Evolutionary conservation across 1,139 yeast species (phyloP).

Genomic region (Nadsonia starkeyi-henricii): DNA sequence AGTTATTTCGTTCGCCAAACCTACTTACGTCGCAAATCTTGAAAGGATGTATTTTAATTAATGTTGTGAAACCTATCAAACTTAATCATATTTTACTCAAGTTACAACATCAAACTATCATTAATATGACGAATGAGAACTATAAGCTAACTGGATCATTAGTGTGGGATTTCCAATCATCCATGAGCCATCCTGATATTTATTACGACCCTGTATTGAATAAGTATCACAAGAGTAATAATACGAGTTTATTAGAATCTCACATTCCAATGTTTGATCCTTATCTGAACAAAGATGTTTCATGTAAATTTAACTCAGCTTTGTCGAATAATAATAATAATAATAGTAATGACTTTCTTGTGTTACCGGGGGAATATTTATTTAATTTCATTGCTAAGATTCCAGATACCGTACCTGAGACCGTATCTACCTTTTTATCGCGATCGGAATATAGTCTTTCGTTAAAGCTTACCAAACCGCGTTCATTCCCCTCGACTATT

Average conservation of each 20-base stretch:
- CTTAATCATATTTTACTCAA: background rate
- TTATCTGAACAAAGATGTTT: no score
- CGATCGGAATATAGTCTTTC: background rate
- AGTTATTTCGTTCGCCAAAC: background rate
- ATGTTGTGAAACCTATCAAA: background rate
- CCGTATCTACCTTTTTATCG: background rate
- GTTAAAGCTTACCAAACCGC: background rate
- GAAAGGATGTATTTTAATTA: background rate
- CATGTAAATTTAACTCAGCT: no score
- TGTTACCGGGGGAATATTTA: background rate
- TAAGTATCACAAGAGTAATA: no score
- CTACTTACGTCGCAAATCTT: background rate
- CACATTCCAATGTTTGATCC: no score
- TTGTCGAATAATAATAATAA: no score
- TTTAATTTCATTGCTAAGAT: background rate
- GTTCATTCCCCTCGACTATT: background rate
- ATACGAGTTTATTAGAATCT: no score
- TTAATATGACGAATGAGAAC: background rate
- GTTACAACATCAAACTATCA: background rate
- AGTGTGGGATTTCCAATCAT: background rate
- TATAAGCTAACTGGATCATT: background rate
- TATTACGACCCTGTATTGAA: no score
- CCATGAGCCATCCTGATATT: no score
- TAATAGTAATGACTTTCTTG: no score
- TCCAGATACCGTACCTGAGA: background rate